Evolutionary conservation across 345 rosid genomes (phyloP).

Genomic region (Murraya paniculata): DNA sequence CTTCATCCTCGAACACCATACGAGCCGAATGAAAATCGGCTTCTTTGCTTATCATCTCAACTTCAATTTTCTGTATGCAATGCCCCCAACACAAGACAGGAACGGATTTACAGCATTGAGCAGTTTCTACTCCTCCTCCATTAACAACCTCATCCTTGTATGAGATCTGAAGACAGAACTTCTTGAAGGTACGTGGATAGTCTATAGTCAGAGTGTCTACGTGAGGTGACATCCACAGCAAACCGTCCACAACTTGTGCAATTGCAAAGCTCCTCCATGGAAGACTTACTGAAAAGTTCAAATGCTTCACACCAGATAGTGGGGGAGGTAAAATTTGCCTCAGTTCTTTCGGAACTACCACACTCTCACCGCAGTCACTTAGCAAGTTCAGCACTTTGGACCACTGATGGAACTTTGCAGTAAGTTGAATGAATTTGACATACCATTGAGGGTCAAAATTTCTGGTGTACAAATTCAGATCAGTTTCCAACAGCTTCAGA

Average conservation of each 20-base stretch:
- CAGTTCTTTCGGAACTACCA: background rate
- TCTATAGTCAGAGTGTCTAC: background rate
- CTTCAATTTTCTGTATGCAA: too few species aligned
- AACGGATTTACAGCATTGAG: too few species aligned
- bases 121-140: too few species aligned
- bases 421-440: background rate
- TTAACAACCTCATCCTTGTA: too few species aligned
- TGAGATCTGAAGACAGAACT: background rate
- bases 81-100: too few species aligned
- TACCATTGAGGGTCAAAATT: background rate
- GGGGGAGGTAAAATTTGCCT: background rate
- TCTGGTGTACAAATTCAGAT: background rate
- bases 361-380: background rate
- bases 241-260: background rate
- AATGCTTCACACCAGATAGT: background rate
- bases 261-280: background rate
- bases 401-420: background rate
- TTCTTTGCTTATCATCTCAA: too few species aligned
- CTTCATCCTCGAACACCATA: too few species aligned
- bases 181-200: background rate
- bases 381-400: background rate
- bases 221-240: conserved; percentile 9
- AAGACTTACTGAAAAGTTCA: background rate
- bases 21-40: too few species aligned
- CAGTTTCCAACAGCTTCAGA: background rate